A percentile compares a stretch with the other conserved stretches of the same genome.
These are phyloP conservation scores for Thermothelomyces thermophilus DNA, from an alignment of 2,329 filamentous ascomycete genomes.

Conservation along the genomic window DNA sequence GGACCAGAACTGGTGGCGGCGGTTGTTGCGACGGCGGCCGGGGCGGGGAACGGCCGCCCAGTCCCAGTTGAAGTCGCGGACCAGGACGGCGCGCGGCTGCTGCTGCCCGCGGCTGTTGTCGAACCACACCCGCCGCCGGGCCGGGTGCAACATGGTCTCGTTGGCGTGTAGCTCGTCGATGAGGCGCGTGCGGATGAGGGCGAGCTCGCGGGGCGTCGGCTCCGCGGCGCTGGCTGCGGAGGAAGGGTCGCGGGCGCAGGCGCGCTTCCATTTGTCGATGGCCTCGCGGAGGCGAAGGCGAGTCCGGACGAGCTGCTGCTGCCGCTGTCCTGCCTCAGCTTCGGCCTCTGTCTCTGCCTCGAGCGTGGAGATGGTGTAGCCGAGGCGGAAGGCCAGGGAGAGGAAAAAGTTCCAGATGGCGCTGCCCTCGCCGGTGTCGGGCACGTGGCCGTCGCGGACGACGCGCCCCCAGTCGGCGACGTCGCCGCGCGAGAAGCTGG, in stretches of 20 bases:
- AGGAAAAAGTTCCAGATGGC: slow-evolving; percentile 25
- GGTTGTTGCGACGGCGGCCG: no score
- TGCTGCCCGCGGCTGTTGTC: slow-evolving; percentile 22
- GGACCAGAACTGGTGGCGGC: slow-evolving; percentile 36
- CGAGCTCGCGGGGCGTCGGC: slow-evolving; percentile 21
- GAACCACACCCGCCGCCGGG: slow-evolving; percentile 26
- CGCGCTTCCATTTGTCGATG: no score
- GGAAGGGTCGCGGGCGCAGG: no score
- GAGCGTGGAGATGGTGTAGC: slow-evolving; percentile 24
- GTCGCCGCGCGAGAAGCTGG: background rate
- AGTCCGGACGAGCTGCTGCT: no score
- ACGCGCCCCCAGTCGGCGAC: slow-evolving; percentile 19
- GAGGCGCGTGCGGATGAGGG: slow-evolving; percentile 34
- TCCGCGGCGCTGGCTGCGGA: no score
- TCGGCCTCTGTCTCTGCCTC: slow-evolving; percentile 2
- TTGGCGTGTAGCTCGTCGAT: slow-evolving; percentile 40
- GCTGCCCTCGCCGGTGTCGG: slow-evolving; percentile 5
- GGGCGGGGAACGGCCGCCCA: no score
- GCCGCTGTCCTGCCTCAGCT: no score
- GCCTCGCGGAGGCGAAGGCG: no score
- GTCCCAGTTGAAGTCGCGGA: slow-evolving; percentile 33
- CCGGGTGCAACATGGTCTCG: slow-evolving; percentile 37
- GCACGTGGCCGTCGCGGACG: background rate
- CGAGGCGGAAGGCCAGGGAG: slow-evolving; percentile 26
- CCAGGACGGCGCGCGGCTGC: slow-evolving; percentile 16